Conservation (phyloP, 306 rosid genomes). For the Vicia faba region DNA sequence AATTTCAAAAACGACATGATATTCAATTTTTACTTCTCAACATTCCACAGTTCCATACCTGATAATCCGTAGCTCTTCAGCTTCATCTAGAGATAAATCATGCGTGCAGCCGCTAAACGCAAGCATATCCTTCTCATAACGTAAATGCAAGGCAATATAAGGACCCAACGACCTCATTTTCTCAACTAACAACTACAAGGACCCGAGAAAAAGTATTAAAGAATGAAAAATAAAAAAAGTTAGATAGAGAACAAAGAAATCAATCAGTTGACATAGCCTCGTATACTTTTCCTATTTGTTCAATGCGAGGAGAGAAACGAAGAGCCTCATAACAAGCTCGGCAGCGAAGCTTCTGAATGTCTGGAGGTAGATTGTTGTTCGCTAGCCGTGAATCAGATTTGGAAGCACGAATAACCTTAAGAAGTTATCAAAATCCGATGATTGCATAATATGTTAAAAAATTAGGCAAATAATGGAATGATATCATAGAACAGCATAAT, state of each 20-base stretch:
- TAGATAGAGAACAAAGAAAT: slow-evolving; percentile 31
- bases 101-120: slow-evolving; percentile 98
- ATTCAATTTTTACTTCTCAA: slow-evolving; percentile 32
- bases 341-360: slow-evolving; percentile 92
- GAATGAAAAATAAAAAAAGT: slow-evolving; percentile 21
- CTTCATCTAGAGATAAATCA: slow-evolving; percentile 70
- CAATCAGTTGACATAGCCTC: slow-evolving; percentile 36
- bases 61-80: slow-evolving; percentile 74
- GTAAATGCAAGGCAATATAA: slow-evolving; percentile 87
- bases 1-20: slow-evolving; percentile 19
- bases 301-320: slow-evolving; percentile 83
- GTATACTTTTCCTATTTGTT: slow-evolving; percentile 84
- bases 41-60: slow-evolving; percentile 53
- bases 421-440: slow-evolving; percentile 22
- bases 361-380: slow-evolving; percentile 81
- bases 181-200: slow-evolving; percentile 67
- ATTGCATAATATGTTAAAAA: slow-evolving; percentile 25
- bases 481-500: slow-evolving; percentile 17
- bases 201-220: slow-evolving; percentile 26
- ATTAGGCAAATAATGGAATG: neutral
- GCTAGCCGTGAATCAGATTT: slow-evolving; percentile 95
- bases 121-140: slow-evolving; percentile 97
- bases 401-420: slow-evolving; percentile 88
- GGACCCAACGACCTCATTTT: slow-evolving; percentile 91
- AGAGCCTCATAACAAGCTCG: slow-evolving; percentile 94